Evolutionary conservation across 2,329 filamentous ascomycete species (phyloP).

Genomic region (Aureobasidium sp.): DNA sequence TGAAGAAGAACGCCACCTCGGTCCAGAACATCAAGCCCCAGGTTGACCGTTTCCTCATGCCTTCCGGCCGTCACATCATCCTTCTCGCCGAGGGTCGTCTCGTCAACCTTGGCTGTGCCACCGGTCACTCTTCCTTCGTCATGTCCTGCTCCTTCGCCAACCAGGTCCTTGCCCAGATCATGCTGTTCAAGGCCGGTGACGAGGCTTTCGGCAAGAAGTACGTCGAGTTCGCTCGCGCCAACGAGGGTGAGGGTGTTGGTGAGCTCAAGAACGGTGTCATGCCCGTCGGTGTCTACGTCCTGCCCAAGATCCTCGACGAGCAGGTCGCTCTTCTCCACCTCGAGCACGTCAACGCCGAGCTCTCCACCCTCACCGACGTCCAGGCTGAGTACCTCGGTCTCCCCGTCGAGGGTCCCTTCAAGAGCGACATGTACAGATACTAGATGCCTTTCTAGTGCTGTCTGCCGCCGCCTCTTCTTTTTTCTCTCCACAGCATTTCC

Average conservation of each 20-base stretch:
- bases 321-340: slow-evolving; percentile 94
- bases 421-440: slow-evolving; percentile 84
- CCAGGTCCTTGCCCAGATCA: slow-evolving; percentile 99
- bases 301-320: slow-evolving; percentile 98
- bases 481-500: slow-evolving; percentile 13
- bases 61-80: slow-evolving; percentile 92
- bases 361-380: slow-evolving; percentile 73
- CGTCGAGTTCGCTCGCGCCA: slow-evolving; percentile 70
- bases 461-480: background rate
- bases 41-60: slow-evolving; percentile 95
- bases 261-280: slow-evolving; percentile 68
- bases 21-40: slow-evolving; percentile 99
- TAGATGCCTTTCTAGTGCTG: slow-evolving; percentile 38
- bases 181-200: slow-evolving; percentile 91
- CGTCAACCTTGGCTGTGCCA: slow-evolving; percentile 98
- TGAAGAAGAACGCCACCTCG: slow-evolving; percentile 91
- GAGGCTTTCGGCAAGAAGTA: slow-evolving; percentile 87
- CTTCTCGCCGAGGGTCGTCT: slow-evolving; percentile 97
- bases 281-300: slow-evolving; percentile 84
- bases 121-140: slow-evolving; percentile 98
- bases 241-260: slow-evolving; percentile 28
- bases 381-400: slow-evolving; percentile 96
- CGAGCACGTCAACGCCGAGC: slow-evolving; percentile 87
- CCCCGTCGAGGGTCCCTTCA: slow-evolving; percentile 82
- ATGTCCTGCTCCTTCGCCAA: slow-evolving; percentile 99